These are phyloP conservation scores for Septoria petroselini DNA, from an alignment of 2,329 filamentous ascomycete species.

Conservation along the genomic window DNA sequence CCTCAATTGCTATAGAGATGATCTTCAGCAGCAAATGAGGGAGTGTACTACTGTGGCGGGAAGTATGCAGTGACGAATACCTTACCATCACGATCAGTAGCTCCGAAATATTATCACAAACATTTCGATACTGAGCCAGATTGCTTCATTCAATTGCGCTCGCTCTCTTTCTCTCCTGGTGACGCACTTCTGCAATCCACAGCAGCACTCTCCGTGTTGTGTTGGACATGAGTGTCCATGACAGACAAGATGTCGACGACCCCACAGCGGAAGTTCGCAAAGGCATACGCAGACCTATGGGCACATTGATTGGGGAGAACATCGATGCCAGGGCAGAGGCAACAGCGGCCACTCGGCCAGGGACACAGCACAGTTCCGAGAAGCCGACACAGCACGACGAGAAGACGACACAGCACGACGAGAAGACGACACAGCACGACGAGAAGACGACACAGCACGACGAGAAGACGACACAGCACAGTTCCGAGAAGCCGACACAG, in stretches of 20 bases:
- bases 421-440: too few relatives aligned
- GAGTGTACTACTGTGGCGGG: neutral
- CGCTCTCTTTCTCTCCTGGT: neutral
- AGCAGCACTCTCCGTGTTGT: neutral
- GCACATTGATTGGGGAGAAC: slow-evolving; percentile 11
- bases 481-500: slow-evolving; percentile 23
- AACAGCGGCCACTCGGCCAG: neutral
- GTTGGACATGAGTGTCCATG: slow-evolving; percentile 8
- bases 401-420: too few relatives aligned
- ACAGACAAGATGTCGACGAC: slow-evolving; percentile 44
- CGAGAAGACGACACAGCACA: slow-evolving; percentile 5
- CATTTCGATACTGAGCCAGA: too few relatives aligned
- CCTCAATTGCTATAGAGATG: neutral
- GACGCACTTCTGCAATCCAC: neutral
- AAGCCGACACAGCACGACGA: neutral
- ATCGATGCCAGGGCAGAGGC: slow-evolving; percentile 10
- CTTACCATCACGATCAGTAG: neutral
- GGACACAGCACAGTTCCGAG: slow-evolving; percentile 15
- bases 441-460: too few relatives aligned
- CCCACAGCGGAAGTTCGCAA: slow-evolving; percentile 8
- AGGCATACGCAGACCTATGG: slow-evolving; percentile 11
- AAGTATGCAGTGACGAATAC: neutral
- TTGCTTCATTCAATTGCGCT: neutral
- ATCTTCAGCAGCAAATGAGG: neutral
- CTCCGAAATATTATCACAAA: neutral